A percentile compares a stretch with the other conserved stretches of the same genome.
phyloP scores from a whole-genome alignment of 345 rosid genomes.

The Microcos paniculata region DNA sequence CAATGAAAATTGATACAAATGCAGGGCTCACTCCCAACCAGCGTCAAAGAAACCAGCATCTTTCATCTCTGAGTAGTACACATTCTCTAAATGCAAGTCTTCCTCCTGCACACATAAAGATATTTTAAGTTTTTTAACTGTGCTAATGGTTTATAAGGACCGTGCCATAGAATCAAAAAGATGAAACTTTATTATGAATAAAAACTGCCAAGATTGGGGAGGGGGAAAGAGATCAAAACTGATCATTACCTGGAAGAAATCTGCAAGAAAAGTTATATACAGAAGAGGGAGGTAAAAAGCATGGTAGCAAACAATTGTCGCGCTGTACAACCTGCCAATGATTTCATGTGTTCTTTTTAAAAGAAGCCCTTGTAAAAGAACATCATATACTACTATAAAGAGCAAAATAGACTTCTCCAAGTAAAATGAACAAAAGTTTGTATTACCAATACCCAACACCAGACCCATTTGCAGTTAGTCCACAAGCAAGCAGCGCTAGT shows the following conservation, averaged over 20 bases:
- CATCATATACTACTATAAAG: background rate
- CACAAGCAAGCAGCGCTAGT: slow-evolving; percentile 61
- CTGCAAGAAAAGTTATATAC: slow-evolving; percentile 72
- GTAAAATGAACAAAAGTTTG: background rate
- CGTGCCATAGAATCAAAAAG: background rate
- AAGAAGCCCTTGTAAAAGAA: slow-evolving; percentile 3
- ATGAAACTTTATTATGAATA: background rate
- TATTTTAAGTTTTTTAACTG: slow-evolving; percentile 7
- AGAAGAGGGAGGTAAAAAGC: slow-evolving; percentile 83
- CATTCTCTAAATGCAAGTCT: slow-evolving; percentile 74
- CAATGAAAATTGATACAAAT: background rate
- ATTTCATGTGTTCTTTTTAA: background rate
- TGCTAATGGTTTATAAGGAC: background rate
- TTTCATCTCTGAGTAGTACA: slow-evolving; percentile 92
- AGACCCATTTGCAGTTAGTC: slow-evolving; percentile 55
- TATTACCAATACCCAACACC: slow-evolving; percentile 80
- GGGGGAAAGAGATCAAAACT: background rate
- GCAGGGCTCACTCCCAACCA: slow-evolving; percentile 61
- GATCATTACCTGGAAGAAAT: slow-evolving; percentile 78
- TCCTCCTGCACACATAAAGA: slow-evolving; percentile 54
- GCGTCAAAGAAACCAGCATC: slow-evolving; percentile 91
- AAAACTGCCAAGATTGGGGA: background rate
- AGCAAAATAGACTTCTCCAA: background rate
- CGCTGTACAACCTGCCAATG: slow-evolving; percentile 68
- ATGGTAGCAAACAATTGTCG: slow-evolving; percentile 70